phyloP scores from a whole-genome alignment of 2,329 filamentous ascomycete species.

The Paecilomyces dactylethromorphus region DNA sequence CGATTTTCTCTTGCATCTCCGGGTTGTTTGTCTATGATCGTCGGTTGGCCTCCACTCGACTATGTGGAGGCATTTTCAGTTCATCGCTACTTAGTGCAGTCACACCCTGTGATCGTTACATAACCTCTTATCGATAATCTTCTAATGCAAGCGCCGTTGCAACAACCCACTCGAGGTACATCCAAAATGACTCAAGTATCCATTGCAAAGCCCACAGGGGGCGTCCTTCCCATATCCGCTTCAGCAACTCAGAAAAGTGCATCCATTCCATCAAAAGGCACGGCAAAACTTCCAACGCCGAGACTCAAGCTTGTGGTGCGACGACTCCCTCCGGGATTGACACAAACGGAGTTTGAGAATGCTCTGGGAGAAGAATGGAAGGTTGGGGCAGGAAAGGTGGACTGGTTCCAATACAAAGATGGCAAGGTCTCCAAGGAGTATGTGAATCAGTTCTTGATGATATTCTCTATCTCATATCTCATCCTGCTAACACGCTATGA shows the following conservation, averaged over 20 bases:
- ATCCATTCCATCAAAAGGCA: constrained; percentile 40
- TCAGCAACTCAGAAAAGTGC: constrained; percentile 41
- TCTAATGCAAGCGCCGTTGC: neutral
- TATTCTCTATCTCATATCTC: neutral
- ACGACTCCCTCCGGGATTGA: constrained; percentile 78
- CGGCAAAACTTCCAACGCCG: constrained; percentile 42
- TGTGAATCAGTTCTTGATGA: constrained; percentile 21
- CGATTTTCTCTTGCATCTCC: neutral
- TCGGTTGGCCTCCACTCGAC: neutral
- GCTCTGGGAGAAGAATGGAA: constrained; percentile 77
- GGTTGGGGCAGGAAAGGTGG: constrained; percentile 69
- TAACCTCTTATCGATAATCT: neutral
- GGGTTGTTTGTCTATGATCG: neutral
- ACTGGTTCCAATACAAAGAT: constrained; percentile 69
- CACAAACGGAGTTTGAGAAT: constrained; percentile 66
- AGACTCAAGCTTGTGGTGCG: constrained; percentile 81
- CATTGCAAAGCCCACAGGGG: constrained; percentile 38
- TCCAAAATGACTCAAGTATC: constrained; percentile 21
- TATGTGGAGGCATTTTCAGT: neutral
- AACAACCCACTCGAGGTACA: neutral
- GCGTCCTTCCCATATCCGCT: constrained; percentile 46
- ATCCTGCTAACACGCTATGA: neutral
- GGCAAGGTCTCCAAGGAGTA: constrained; percentile 83
- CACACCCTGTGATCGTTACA: neutral
- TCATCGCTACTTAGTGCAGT: neutral